phyloP scores from a whole-genome alignment of 1,284 basidiomycete genomes.

The Cutaneotrichosporon cavernicola region DNA sequence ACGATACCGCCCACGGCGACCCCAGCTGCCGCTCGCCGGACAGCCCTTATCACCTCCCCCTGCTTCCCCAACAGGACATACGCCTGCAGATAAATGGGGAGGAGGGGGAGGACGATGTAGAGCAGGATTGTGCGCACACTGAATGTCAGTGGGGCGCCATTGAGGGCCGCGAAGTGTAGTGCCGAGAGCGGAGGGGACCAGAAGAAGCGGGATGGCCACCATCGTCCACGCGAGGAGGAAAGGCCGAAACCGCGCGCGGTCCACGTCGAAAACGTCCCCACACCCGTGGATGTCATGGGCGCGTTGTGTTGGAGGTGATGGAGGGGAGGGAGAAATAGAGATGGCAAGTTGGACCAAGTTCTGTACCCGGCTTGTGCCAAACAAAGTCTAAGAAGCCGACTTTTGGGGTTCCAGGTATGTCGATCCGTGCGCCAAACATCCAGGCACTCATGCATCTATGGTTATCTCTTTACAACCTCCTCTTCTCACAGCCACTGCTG shows the following conservation, averaged over 20 bases:
- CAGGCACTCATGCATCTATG: background rate
- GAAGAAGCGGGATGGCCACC: background rate
- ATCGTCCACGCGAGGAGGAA: background rate
- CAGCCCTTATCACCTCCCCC: conserved; percentile 25
- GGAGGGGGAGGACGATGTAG: conserved; percentile 14
- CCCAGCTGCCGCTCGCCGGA: conserved; percentile 28
- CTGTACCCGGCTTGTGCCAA: no score
- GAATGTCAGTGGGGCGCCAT: background rate
- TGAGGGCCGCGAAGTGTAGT: conserved; percentile 14
- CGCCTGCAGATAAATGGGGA: conserved; percentile 33
- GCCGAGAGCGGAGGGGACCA: background rate
- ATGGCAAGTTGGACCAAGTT: no score
- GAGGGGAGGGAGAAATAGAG: no score
- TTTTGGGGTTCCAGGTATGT: no score
- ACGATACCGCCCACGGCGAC: conserved; percentile 28
- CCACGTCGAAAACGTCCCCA: background rate
- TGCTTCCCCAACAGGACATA: conserved; percentile 32
- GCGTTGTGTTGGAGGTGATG: background rate
- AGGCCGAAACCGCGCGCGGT: conserved; percentile 3
- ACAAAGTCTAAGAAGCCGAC: no score
- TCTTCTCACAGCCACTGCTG: conserved; percentile 23
- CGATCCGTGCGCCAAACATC: no score
- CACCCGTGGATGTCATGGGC: background rate
- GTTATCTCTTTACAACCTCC: background rate
- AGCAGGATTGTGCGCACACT: background rate